These are phyloP conservation scores for Tetrapisispora fleetii DNA, from an alignment of 805 yeast genomes.

Conservation along the genomic window DNA sequence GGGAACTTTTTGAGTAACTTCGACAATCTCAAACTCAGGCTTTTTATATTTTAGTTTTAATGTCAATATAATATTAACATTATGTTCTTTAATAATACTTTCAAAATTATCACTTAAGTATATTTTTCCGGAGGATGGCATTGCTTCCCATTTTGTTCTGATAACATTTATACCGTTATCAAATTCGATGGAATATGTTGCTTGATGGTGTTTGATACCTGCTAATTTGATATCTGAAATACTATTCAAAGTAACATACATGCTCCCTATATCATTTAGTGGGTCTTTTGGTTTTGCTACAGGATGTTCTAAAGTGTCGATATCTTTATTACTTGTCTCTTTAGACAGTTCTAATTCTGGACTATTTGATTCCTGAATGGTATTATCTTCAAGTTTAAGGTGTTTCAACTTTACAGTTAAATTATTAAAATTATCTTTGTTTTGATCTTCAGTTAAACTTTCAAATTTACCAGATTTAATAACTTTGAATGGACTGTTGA, in stretches of 20 bases:
- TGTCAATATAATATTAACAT: constrained; percentile 57
- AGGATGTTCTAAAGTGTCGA: background rate
- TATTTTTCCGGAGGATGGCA: constrained; percentile 24
- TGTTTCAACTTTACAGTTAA: background rate
- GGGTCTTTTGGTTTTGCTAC: background rate
- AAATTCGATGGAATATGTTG: constrained; percentile 39
- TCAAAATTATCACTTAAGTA: constrained; percentile 69
- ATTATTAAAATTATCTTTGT: too few species aligned
- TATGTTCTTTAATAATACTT: constrained; percentile 27
- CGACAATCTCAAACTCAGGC: constrained; percentile 40
- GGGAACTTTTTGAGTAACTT: constrained; percentile 49
- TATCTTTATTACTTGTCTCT: background rate
- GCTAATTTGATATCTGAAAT: constrained; percentile 40
- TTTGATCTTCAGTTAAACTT: background rate
- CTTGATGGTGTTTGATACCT: constrained; percentile 36
- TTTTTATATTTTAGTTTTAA: constrained; percentile 52
- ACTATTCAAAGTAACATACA: constrained; percentile 43
- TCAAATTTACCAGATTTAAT: constrained; percentile 2
- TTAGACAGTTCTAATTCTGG: background rate
- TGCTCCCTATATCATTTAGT: constrained; percentile 34
- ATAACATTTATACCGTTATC: constrained; percentile 4
- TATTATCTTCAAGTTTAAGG: background rate
- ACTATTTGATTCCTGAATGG: background rate
- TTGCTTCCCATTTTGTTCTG: constrained; percentile 43
- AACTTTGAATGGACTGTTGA: constrained; percentile 25